Evolutionary conservation across 345 rosid genomes (phyloP).

Genomic region (Brassica juncea): DNA sequence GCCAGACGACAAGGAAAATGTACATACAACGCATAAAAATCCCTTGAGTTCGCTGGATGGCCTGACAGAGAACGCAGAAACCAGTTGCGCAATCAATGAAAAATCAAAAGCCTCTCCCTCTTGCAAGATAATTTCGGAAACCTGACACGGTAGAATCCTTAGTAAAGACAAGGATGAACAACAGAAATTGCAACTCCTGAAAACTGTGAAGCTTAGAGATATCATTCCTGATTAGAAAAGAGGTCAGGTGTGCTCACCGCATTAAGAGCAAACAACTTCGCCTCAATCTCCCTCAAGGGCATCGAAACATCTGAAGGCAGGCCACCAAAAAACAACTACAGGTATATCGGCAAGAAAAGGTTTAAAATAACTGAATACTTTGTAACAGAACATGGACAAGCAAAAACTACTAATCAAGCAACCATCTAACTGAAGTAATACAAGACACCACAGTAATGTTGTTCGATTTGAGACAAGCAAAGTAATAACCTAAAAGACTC

Average conservation of each 20-base stretch:
- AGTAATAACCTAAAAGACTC: neutral
- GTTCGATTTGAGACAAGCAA: neutral
- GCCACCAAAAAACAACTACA: slow-evolving; percentile 70
- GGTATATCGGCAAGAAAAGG: slow-evolving; percentile 15
- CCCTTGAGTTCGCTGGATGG: slow-evolving; percentile 68
- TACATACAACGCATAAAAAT: slow-evolving; percentile 77
- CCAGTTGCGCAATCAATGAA: slow-evolving; percentile 78
- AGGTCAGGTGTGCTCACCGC: slow-evolving; percentile 55
- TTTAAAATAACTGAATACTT: neutral
- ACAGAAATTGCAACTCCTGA: slow-evolving; percentile 1
- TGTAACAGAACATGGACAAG: slow-evolving; percentile 20
- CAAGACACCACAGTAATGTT: slow-evolving; percentile 9
- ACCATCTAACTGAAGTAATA: slow-evolving; percentile 11
- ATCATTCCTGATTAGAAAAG: slow-evolving; percentile 19
- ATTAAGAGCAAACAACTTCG: slow-evolving; percentile 76
- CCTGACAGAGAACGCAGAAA: slow-evolving; percentile 61
- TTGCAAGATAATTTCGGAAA: slow-evolving; percentile 79
- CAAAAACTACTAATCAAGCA: slow-evolving; percentile 13
- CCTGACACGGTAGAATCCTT: slow-evolving; percentile 49
- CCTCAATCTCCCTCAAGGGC: slow-evolving; percentile 85
- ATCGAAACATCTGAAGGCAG: slow-evolving; percentile 57
- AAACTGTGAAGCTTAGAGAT: slow-evolving; percentile 14
- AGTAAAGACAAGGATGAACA: slow-evolving; percentile 10
- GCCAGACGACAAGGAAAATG: slow-evolving; percentile 6
- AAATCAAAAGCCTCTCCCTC: slow-evolving; percentile 69